Percentiles rank a stretch among this genome's conserved stretches.
These are phyloP conservation scores for Piper betle DNA, from an alignment of 164 flowering plant genomes.

Conservation along the genomic window DNA sequence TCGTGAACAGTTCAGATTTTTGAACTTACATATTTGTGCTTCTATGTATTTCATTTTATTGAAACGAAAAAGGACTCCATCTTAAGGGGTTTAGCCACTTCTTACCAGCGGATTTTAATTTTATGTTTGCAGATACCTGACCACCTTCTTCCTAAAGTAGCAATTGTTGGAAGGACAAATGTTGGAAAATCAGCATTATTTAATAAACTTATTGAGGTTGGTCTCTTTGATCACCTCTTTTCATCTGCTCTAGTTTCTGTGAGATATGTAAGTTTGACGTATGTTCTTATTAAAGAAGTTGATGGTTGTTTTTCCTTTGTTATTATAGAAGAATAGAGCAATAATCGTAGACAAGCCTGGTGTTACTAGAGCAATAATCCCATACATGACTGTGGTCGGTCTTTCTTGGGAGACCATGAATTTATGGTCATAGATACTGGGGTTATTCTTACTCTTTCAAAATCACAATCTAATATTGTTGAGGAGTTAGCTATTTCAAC, in stretches of 20 bases:
- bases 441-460: slow-evolving; percentile 72
- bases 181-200: slow-evolving; percentile 98
- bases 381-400: slow-evolving; percentile 90
- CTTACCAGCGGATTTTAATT: neutral
- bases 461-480: slow-evolving; percentile 54
- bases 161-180: slow-evolving; percentile 97
- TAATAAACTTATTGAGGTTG: slow-evolving; percentile 94
- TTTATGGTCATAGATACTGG: slow-evolving; percentile 97
- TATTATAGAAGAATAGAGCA: slow-evolving; percentile 64
- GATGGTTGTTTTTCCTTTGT: slow-evolving; percentile 1
- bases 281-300: neutral
- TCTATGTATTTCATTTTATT: neutral
- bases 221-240: slow-evolving; percentile 2
- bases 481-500: slow-evolving; percentile 76
- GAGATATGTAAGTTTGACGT: neutral
- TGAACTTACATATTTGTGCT: too few species aligned
- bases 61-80: neutral
- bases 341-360: slow-evolving; percentile 99
- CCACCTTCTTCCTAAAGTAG: slow-evolving; percentile 75
- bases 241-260: neutral
- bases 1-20: neutral
- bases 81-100: too few species aligned
- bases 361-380: slow-evolving; percentile 94
- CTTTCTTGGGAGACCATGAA: slow-evolving; percentile 84
- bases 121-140: slow-evolving; percentile 61